Conservation (phyloP, 345 rosid species). For the Gossypium arboreum region DNA sequence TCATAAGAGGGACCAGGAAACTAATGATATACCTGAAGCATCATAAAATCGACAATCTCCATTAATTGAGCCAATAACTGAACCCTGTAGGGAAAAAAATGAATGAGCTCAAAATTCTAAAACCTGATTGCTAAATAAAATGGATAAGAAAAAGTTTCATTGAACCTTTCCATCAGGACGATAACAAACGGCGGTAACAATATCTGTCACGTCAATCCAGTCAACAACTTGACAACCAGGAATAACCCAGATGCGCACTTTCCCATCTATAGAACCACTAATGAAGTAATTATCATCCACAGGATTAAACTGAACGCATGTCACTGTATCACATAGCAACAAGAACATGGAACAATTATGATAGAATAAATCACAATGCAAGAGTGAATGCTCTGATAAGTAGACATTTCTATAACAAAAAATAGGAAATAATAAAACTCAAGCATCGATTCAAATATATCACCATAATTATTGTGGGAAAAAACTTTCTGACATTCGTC, state of each 20-base stretch:
- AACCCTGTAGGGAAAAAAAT: constrained; percentile 24
- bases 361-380: constrained; percentile 9
- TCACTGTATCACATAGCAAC: constrained; percentile 30
- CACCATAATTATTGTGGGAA: constrained; percentile 42
- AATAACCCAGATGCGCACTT: constrained; percentile 38
- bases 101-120: background rate
- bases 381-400: background rate
- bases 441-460: constrained; percentile 1
- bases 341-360: background rate
- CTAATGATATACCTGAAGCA: constrained; percentile 27
- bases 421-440: background rate
- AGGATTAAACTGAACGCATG: constrained; percentile 50
- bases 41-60: constrained; percentile 43
- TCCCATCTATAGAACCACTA: constrained; percentile 63
- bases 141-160: background rate
- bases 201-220: constrained; percentile 40
- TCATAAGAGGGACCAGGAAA: background rate
- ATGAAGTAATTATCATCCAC: constrained; percentile 46
- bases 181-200: constrained; percentile 43
- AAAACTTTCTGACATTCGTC: constrained; percentile 36
- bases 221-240: constrained; percentile 39
- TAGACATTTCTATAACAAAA: background rate
- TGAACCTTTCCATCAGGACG: constrained; percentile 47
- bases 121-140: background rate
- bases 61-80: constrained; percentile 33